Conservation (phyloP, 305 asterid species). For the Galium porrigens region DNA sequence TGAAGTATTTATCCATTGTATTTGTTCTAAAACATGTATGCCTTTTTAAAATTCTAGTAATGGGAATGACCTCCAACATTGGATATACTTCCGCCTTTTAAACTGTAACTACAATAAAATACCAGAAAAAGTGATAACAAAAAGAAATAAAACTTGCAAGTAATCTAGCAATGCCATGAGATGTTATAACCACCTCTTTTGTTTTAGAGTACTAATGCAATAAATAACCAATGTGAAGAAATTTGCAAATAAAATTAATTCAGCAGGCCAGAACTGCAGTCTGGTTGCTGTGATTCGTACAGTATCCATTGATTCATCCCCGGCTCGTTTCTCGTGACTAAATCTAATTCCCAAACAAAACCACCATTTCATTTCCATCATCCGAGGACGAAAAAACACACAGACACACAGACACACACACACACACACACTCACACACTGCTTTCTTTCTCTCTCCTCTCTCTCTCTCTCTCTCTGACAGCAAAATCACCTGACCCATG, state of each 20-base stretch:
- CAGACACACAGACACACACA: background rate
- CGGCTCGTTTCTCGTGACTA: slow-evolving; percentile 23
- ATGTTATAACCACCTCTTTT: too few relatives aligned
- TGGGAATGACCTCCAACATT: too few relatives aligned
- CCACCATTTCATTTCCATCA: slow-evolving; percentile 4
- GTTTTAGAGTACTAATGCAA: too few relatives aligned
- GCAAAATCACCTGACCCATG: slow-evolving; percentile 26
- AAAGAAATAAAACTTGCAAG: too few relatives aligned
- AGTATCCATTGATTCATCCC: slow-evolving; percentile 16
- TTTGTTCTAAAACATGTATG: too few relatives aligned
- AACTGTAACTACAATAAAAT: too few relatives aligned
- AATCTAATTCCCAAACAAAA: slow-evolving; percentile 4
- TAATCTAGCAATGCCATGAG: too few relatives aligned
- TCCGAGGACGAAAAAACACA: background rate
- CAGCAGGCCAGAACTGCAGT: slow-evolving; percentile 3
- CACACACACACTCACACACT: background rate
- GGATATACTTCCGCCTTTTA: too few relatives aligned
- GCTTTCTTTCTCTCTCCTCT: slow-evolving; percentile 7
- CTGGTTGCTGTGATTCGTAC: slow-evolving; percentile 14
- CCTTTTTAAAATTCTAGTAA: too few relatives aligned
- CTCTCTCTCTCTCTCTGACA: slow-evolving; percentile 10
- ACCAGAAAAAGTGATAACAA: too few relatives aligned
- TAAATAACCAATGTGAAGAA: background rate
- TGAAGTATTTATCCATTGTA: too few relatives aligned
- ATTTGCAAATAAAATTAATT: background rate